phyloP scores from a whole-genome alignment of 2,329 filamentous ascomycete genomes.

The Mariannaea elegans region DNA sequence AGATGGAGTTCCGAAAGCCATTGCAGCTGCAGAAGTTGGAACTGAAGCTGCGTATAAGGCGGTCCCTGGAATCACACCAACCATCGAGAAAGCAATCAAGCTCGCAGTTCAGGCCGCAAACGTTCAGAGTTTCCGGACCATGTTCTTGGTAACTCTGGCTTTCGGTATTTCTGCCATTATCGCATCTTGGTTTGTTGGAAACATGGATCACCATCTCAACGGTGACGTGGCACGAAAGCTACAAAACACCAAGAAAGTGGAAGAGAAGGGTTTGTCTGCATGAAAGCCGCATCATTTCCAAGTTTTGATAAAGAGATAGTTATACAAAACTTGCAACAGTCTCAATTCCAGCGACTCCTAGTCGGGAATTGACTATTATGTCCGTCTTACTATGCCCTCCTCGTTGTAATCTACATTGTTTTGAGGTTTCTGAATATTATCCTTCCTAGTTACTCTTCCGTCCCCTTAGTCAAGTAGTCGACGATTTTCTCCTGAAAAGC shows the following conservation, averaged over 20 bases:
- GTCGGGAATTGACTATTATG: no score
- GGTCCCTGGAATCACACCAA: not conserved
- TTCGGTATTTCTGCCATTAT: not conserved
- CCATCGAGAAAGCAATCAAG: not conserved
- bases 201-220: constrained; percentile 1
- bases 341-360: no score
- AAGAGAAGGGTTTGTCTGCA: no score
- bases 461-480: not conserved
- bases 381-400: no score
- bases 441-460: no score
- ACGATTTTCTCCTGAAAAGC: not conserved
- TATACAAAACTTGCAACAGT: no score
- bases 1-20: not conserved
- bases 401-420: no score
- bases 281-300: no score
- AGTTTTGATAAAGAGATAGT: no score
- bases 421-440: no score
- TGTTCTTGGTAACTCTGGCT: constrained; percentile 1
- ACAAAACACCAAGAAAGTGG: no score
- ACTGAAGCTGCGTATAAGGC: not conserved
- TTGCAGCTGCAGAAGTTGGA: not conserved
- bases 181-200: constrained; percentile 5
- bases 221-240: constrained; percentile 1
- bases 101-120: not conserved
- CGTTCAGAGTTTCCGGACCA: not conserved